Evolutionary conservation across 176 grass and related monocot species (phyloP).

Genomic region (Chloris gayana): DNA sequence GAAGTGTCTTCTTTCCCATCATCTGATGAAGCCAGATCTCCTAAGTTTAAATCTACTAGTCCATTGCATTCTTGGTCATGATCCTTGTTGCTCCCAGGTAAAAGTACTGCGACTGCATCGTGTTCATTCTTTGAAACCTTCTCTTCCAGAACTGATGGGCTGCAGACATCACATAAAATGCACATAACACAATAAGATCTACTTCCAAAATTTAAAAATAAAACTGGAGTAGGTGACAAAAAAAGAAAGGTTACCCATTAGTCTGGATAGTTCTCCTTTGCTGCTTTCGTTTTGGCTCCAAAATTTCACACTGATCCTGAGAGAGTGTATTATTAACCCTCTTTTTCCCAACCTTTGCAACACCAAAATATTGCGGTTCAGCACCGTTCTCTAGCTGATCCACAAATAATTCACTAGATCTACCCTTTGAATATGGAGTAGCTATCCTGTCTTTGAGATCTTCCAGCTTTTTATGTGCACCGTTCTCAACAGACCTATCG

Average conservation of each 20-base stretch:
- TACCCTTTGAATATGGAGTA: not conserved
- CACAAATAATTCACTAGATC: constrained; percentile 14
- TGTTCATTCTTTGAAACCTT: constrained; percentile 44
- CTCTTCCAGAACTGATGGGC: constrained; percentile 31
- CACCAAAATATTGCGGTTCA: constrained; percentile 1
- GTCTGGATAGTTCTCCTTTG: constrained; percentile 31
- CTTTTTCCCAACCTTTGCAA: constrained; percentile 47
- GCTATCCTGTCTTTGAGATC: constrained; percentile 9
- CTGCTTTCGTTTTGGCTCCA: constrained; percentile 54
- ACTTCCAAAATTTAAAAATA: not conserved
- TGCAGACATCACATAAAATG: constrained; percentile 17
- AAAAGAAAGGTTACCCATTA: constrained; percentile 43
- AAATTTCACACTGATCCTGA: constrained; percentile 45
- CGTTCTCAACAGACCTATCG: constrained; percentile 27
- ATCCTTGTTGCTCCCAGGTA: constrained; percentile 26
- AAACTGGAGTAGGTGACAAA: not conserved
- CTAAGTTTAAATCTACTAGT: not conserved
- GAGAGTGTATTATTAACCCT: constrained; percentile 41
- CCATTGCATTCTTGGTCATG: constrained; percentile 24
- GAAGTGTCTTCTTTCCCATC: constrained; percentile 34
- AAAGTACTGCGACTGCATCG: constrained; percentile 41
- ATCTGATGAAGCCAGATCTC: constrained; percentile 19
- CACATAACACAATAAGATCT: not conserved
- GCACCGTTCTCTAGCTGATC: constrained; percentile 25
- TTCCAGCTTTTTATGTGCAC: constrained; percentile 32